Base-by-base conservation (phyloP, 129 eudicot genomes). In the Logfia minima region DNA sequence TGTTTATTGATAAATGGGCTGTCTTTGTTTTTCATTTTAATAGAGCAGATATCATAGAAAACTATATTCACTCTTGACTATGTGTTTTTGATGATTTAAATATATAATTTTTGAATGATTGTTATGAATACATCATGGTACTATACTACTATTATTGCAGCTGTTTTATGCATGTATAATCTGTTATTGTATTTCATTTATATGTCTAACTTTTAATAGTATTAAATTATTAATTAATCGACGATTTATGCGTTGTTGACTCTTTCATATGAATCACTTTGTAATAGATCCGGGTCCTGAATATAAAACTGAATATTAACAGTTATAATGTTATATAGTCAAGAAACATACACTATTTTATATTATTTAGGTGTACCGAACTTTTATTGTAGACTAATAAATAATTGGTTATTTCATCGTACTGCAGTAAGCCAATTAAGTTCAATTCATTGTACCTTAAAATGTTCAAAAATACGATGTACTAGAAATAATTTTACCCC, bases 391-490 rank as follows among this genome's bases (percentile, higher is more conserved):
- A 41, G 1, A 41, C 48, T 41, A 37, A 37, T 37, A 8, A 37
- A 45, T 45, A 4, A 45, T 2, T 45, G 1, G 5, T 45, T 45
- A 45, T 45, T 45, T 45, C 17, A 45, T 45, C 53, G 53, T 45
- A 45, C 17, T 45, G 17, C 53, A 11, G 18, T 11, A 45, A 45
- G 17, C 17, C 17, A 45, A 45, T 45, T 8, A 11, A 1, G 17
- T 45, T 45, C 4, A 28, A 37, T 75, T 63, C 62, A 75, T 6
- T 63, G 79, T 31, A 65, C 32, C 45, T 65, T 31, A 5, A 72
- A 72, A 2, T 43, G 4, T 43, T 43, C 0, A 43, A 43, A 43
- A 43, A 43, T 16, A 11, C 17, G 17, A 43, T 7, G 43, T 7
- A 2, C 11, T 37, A 39, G 45, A 39, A 45, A 13, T 2, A 10